Base-by-base conservation (phyloP, 768 basidiomycete genomes). In the Butyriboletus loyo region DNA sequence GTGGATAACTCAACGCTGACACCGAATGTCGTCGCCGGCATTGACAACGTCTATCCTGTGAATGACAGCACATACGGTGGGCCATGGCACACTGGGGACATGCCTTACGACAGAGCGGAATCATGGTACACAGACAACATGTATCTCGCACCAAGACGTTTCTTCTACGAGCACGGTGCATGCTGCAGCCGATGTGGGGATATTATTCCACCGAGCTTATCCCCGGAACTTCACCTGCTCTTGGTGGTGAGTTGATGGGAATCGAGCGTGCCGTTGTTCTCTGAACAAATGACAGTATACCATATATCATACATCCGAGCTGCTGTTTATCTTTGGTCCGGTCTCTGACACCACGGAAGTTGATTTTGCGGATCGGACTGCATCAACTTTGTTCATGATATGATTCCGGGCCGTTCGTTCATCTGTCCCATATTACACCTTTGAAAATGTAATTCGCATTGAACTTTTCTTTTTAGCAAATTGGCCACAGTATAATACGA, bases 101-200 rank as follows among this genome's bases (percentile, higher is more conserved):
- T 77, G 9, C 68, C 84, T 7, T 85, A 80, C 49, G 83, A 85
- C 57, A 65, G 83, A 40, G 77, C 73, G 0, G 77, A 66, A 40
- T 72, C 82, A 0, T 85, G 79, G 78, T 85, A 84, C 56, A 79
- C 79, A 1, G 81, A 80, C 54, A 68, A 73, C 47, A 83, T 83
- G 79, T 85, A 74, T 62, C 67, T 84, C 30, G 72, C 76, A 0
- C 73, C 80, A 0, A 61, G 82, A 28, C 68, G 82, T 35, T 67
- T 77, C 39, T 79, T 83, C 48, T 78, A 81, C 52, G 67, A 77
- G 22, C 70, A 76, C 38, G 82, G 75, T 0, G 73, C 82, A 3
- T 54, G 0, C 54, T 71, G 24, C 80, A 81, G 55, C 74, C 76
- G 0, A 73, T 78, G 58, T 85, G 76, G 64, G 78, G 67, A 0